Base-by-base conservation (phyloP, 2,329 filamentous ascomycete species). In the Phialemoniopsis sp. region DNA sequence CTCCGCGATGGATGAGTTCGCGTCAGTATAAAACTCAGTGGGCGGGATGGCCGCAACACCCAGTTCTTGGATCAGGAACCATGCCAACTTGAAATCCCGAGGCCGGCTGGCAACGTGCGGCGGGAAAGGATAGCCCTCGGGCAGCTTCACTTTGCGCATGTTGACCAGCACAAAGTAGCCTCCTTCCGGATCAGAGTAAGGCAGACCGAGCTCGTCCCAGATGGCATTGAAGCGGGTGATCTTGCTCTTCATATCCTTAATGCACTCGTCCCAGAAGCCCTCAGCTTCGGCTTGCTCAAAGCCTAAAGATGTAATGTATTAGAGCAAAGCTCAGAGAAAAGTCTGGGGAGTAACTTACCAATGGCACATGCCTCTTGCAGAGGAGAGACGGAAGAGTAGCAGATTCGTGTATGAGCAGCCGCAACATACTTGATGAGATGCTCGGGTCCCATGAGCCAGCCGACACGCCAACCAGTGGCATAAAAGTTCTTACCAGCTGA, bases 401-500 rank as follows among this genome's bases (percentile, higher is more conserved):
- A 97, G 58, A 98, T 97, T 39, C 91, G 80, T 0, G 91, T 97
- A 62, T 98, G 93, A 1, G 93, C 93, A 14, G 89, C 89, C 10
- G 87, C 81, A 28, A 95, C 91, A 59, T 95, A 87, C 59, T 94
- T 86, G 66, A 97, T 89, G 38, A 97, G 72, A 45, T 95, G 79
- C 38, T 88, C 79, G 0, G 87, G 89, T 0, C 93, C 93, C 56
- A 97, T 93, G 29, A 98, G 72, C 82, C 91, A 98, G 40, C 93
- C 79, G 5, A 97, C 90, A 42, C 93, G 83, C 93, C 93, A 98
- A 35, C 93, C 93, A 0, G 93, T 98, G 41, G 88, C 89, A 58
- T 97, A 97, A 65, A 98, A 98, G 71, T 93, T 94, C 76, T 98
- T 98, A 53, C 93, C 93, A 2, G 89, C 93, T 1, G 89, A 95